These are phyloP conservation scores for Uncinocarpus reesii DNA, from an alignment of 2,329 filamentous ascomycete species.

Conservation along the genomic window DNA sequence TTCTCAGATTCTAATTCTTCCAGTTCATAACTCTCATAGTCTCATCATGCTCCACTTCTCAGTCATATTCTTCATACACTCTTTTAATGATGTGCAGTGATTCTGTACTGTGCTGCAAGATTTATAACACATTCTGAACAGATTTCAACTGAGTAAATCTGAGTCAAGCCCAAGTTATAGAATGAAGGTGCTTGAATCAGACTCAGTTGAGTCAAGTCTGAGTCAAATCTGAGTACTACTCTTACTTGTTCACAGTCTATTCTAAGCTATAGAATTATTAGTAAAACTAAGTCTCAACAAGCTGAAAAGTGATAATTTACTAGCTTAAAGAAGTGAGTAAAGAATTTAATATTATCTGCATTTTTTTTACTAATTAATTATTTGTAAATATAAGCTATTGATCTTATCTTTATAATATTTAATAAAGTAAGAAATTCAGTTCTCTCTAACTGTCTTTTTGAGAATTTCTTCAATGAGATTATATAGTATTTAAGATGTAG, in stretches of 20 bases:
- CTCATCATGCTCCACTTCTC: no score
- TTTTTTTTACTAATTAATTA: slow-evolving; percentile 8
- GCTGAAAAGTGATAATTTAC: background rate
- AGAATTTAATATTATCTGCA: slow-evolving; percentile 11
- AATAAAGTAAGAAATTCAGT: slow-evolving; percentile 3
- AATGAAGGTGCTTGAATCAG: no score
- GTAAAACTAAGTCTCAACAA: background rate
- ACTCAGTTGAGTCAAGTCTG: no score
- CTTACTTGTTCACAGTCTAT: slow-evolving; percentile 1
- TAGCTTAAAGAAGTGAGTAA: slow-evolving; percentile 5
- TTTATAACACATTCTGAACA: no score
- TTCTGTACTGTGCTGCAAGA: no score
- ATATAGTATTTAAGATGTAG: background rate
- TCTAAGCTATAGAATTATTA: background rate
- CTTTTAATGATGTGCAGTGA: no score
- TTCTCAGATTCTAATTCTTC: no score
- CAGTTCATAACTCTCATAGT: no score
- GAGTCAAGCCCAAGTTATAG: no score
- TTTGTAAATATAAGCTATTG: slow-evolving; percentile 7
- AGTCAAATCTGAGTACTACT: no score
- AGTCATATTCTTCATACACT: no score
- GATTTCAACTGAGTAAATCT: no score
- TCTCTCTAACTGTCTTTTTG: background rate
- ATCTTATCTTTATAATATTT: background rate
- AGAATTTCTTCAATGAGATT: slow-evolving; percentile 6